phyloP scores from a whole-genome alignment of 1,284 basidiomycete species.

The Microbotryum lychnidis-dioicae region DNA sequence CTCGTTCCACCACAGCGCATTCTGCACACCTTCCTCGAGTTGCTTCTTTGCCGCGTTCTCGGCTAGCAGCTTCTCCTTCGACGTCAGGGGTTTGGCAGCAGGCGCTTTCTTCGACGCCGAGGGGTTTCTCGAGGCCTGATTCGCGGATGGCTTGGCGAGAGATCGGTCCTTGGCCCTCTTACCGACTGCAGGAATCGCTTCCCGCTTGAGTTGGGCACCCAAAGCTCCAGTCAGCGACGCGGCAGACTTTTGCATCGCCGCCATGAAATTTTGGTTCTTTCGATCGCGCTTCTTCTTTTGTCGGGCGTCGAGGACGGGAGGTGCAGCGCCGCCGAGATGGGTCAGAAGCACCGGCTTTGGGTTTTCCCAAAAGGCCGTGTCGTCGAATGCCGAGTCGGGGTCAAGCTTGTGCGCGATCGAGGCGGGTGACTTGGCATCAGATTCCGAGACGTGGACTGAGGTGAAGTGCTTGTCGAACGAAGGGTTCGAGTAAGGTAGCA shows the following conservation, averaged over 20 bases:
- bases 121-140: slow-evolving; percentile 36
- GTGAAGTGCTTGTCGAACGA: slow-evolving; percentile 49
- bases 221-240: slow-evolving; percentile 56
- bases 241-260: slow-evolving; percentile 51
- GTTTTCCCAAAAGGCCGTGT: slow-evolving; percentile 55
- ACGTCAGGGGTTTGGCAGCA: slow-evolving; percentile 26
- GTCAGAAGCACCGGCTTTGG: slow-evolving; percentile 50
- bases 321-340: slow-evolving; percentile 48
- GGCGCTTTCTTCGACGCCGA: slow-evolving; percentile 12
- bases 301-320: slow-evolving; percentile 32
- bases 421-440: slow-evolving; percentile 31
- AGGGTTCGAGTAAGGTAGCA: slow-evolving; percentile 50
- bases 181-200: slow-evolving; percentile 46
- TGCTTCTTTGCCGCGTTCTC: slow-evolving; percentile 48
- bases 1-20: slow-evolving; percentile 48
- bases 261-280: slow-evolving; percentile 52
- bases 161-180: slow-evolving; percentile 15
- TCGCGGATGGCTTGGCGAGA: slow-evolving; percentile 15
- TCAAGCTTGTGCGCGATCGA: slow-evolving; percentile 40
- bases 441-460: slow-evolving; percentile 40
- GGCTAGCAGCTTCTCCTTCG: slow-evolving; percentile 42
- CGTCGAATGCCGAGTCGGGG: slow-evolving; percentile 46
- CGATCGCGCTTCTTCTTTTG: slow-evolving; percentile 43
- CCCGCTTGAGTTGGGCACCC: slow-evolving; percentile 49
- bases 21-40: slow-evolving; percentile 41